A percentile compares a stretch with the other conserved stretches of the same genome.
Conservation (phyloP, 176 grass and related monocot species). For the Aegilops bicornis region DNA sequence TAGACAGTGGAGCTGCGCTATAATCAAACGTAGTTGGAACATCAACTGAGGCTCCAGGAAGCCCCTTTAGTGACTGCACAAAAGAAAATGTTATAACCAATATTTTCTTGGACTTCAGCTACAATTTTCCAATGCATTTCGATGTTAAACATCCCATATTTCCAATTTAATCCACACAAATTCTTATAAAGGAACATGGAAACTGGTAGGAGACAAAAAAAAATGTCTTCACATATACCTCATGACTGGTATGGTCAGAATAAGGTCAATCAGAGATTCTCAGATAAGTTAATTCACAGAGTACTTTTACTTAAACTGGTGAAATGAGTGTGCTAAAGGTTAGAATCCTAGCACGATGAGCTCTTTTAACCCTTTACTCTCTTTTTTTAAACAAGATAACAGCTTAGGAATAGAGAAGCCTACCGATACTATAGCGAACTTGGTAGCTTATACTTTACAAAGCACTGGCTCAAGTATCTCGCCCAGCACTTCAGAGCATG, state of each 20-base stretch:
- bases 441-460: background rate
- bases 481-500: background rate
- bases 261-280: constrained; percentile 17
- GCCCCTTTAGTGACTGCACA: constrained; percentile 72
- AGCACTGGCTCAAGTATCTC: background rate
- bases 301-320: background rate
- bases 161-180: background rate
- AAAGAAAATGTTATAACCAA: constrained; percentile 29
- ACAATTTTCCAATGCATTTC: constrained; percentile 3
- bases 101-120: constrained; percentile 7
- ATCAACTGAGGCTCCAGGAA: constrained; percentile 66
- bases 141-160: background rate
- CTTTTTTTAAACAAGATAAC: background rate
- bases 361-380: background rate
- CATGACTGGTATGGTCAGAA: background rate
- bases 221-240: background rate
- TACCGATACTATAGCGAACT: background rate
- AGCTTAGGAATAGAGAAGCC: background rate
- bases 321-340: background rate
- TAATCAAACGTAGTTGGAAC: constrained; percentile 65
- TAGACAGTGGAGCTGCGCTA: constrained; percentile 56
- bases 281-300: background rate
- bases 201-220: background rate
- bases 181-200: background rate
- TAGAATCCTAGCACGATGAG: background rate